Evolutionary conservation across 2,329 filamentous ascomycete genomes (phyloP).

Genomic region (Aspergillus sojae): DNA sequence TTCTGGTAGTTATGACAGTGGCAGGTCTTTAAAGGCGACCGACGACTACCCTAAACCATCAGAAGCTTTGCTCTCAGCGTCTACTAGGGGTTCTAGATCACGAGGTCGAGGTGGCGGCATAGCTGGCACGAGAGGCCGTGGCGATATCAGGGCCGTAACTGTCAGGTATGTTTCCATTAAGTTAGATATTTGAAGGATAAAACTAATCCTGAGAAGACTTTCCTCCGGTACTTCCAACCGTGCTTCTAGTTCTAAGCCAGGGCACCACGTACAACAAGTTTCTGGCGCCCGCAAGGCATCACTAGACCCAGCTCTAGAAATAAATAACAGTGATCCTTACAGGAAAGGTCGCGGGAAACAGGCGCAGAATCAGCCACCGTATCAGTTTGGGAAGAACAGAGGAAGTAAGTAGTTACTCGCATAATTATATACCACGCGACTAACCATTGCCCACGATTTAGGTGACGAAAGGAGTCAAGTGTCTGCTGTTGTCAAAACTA

Average conservation of each 20-base stretch:
- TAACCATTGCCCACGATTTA: neutral
- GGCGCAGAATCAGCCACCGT: neutral
- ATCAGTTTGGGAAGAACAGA: neutral
- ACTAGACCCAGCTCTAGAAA: constrained; percentile 25
- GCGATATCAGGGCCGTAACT: neutral
- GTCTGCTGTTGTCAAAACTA: constrained; percentile 12
- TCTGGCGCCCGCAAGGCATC: constrained; percentile 4
- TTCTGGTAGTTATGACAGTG: constrained; percentile 20
- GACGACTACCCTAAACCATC: neutral
- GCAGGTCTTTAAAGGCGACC: neutral
- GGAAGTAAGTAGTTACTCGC: neutral
- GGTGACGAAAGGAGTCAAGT: neutral
- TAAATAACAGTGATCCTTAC: constrained; percentile 8
- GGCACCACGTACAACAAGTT: constrained; percentile 4
- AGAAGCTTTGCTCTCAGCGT: neutral
- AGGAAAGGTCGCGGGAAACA: neutral
- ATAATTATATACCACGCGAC: neutral
- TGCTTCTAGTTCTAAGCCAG: constrained; percentile 10
- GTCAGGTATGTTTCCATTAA: neutral
- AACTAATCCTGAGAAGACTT: neutral
- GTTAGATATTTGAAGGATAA: neutral
- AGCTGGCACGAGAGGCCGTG: constrained; percentile 25
- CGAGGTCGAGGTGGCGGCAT: constrained; percentile 30
- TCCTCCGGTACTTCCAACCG: neutral
- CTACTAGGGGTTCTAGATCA: constrained; percentile 8